Evolutionary conservation across 805 yeast species (phyloP).

Genomic region (Grigorovia humatica): DNA sequence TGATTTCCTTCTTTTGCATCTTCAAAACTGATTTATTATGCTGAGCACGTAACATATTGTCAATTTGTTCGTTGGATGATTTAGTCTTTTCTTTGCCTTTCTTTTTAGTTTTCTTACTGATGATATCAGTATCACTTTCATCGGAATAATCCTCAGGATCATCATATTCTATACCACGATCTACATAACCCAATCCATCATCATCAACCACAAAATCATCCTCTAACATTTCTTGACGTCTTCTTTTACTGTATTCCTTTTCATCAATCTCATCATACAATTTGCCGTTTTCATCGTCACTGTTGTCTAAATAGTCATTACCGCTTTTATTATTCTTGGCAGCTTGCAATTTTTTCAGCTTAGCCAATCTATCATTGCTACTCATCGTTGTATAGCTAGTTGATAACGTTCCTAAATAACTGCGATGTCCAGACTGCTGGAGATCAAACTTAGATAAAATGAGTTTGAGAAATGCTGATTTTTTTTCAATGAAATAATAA

Average conservation of each 20-base stretch:
- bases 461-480: not conserved
- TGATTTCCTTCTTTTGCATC: slow-evolving; percentile 20
- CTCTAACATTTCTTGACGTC: slow-evolving; percentile 68
- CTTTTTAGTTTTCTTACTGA: slow-evolving; percentile 15
- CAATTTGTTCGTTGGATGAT: slow-evolving; percentile 17
- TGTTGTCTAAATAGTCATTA: slow-evolving; percentile 35
- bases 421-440: not conserved
- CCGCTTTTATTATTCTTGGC: slow-evolving; percentile 32
- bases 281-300: slow-evolving; percentile 26
- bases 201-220: slow-evolving; percentile 95
- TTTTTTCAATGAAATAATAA: not conserved
- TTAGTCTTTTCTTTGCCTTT: slow-evolving; percentile 12
- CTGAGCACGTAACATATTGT: slow-evolving; percentile 41
- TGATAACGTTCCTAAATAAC: not conserved
- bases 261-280: slow-evolving; percentile 86
- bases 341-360: slow-evolving; percentile 50
- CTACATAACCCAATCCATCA: slow-evolving; percentile 87
- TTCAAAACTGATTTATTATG: slow-evolving; percentile 29
- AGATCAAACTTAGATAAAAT: not conserved
- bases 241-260: slow-evolving; percentile 60
- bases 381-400: slow-evolving; percentile 21
- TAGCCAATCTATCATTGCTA: slow-evolving; percentile 41
- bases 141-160: slow-evolving; percentile 49
- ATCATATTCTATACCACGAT: slow-evolving; percentile 71
- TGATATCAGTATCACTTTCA: slow-evolving; percentile 29